Conservation (phyloP, 768 basidiomycete species). For the Hortiboletus flavorubellus region DNA sequence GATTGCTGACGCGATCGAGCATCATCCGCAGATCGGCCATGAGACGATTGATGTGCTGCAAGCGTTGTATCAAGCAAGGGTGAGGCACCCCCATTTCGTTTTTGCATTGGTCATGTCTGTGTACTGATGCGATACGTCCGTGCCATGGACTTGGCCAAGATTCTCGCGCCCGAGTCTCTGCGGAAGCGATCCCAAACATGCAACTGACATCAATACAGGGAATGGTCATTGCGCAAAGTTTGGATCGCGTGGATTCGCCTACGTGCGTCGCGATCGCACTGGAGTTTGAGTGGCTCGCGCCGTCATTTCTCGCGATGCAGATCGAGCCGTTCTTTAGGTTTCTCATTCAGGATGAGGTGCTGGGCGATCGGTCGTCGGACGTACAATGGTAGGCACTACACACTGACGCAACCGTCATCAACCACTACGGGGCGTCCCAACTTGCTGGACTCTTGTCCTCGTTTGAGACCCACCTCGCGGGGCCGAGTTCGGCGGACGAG, state of each 20-base stretch:
- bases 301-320: constrained; percentile 56
- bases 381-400: constrained; percentile 87
- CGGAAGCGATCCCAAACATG: not conserved
- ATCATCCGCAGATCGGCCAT: constrained; percentile 58
- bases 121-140: too few species aligned
- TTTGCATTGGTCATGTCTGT: too few species aligned
- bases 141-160: constrained; percentile 56
- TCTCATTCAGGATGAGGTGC: constrained; percentile 78
- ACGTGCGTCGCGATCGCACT: constrained; percentile 71
- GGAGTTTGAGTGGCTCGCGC: constrained; percentile 67
- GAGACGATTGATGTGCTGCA: constrained; percentile 54
- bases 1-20: constrained; percentile 72
- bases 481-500: constrained; percentile 55
- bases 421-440: constrained; percentile 70
- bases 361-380: constrained; percentile 79
- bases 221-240: constrained; percentile 84
- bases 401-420: constrained; percentile 79
- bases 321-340: constrained; percentile 78
- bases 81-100: constrained; percentile 15
- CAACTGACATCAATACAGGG: constrained; percentile 49
- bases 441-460: constrained; percentile 72
- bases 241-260: constrained; percentile 84
- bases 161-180: constrained; percentile 74
- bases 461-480: constrained; percentile 75
- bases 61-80: constrained; percentile 82